Base-by-base conservation (phyloP, 805 yeast species). In the Saturnispora sanitii region DNA sequence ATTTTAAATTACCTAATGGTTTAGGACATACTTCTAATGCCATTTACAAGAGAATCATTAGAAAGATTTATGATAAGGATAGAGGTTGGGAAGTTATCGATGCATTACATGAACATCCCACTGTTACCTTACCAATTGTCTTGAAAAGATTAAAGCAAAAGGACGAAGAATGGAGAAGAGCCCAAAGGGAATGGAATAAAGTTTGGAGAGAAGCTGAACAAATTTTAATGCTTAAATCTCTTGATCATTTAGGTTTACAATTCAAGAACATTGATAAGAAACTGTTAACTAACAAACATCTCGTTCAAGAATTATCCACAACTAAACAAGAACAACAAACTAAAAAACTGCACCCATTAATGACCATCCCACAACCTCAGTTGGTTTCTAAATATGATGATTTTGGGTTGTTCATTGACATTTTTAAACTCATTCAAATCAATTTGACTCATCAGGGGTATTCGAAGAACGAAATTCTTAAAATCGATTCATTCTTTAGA, bases 181-280 rank as follows among this genome's bases (percentile, higher is more conserved):
- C 96, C 2, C 98, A 90, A 54, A 77, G 97, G 53, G 97, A 92
- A 59, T 92, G 98, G 97, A 90, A 90, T 63, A 90, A 90, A 58
- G 94, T 87, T 12, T 92, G 99, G 99, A 78, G 99, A 56, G 97
- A 90, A 62, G 78, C 94, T 64, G 98, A 92, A 61, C 95, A 88
- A 56, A 88, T 86, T 54, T 95, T 87, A 0, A 88, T 83, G 59
- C 85, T 78, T 67, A 92, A 92, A 61, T 84, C 96, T 2, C 68
- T 92, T 49, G 99, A 92, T 58, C 98, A 92, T 59, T 67, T 90
- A 47, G 98, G 99, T 1, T 70, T 92, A 52, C 88, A 96, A 1
- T 92, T 92, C 67, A 92, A 92, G 62, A 97, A 92, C 58, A 83
- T 95, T 19, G 99, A 92, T 62, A 90, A 92, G 60, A 90, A 92